phyloP scores from a whole-genome alignment of 257 asterid species.

The Apocynum venetum region DNA sequence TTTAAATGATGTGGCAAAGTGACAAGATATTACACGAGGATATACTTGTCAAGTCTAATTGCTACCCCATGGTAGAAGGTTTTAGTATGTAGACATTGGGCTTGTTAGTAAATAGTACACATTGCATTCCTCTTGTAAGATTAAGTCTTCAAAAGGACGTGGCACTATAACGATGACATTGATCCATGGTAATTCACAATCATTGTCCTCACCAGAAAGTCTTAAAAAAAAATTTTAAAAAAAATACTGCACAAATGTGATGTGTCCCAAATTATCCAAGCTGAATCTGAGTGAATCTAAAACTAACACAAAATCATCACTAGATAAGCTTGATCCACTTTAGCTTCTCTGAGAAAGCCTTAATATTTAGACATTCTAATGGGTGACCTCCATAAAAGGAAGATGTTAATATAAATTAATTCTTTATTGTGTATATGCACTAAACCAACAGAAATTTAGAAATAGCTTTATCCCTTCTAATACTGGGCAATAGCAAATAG shows the following conservation, averaged over 20 bases:
- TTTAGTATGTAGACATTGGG: neutral
- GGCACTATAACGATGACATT: neutral
- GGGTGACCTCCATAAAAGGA: neutral
- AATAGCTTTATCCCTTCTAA: neutral
- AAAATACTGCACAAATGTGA: neutral
- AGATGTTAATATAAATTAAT: neutral
- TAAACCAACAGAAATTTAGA: neutral
- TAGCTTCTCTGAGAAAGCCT: neutral
- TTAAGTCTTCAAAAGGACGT: neutral
- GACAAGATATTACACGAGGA: neutral
- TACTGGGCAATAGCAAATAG: neutral
- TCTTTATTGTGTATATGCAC: neutral
- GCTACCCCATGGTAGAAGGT: neutral
- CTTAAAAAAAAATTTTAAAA: no score
- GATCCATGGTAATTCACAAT: neutral
- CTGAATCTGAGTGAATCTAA: neutral
- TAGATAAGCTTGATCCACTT: neutral
- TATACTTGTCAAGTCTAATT: neutral
- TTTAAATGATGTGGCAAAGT: neutral
- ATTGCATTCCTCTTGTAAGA: neutral
- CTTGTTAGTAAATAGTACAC: neutral
- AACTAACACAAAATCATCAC: neutral
- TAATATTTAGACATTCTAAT: neutral
- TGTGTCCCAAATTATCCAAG: neutral
- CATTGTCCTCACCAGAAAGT: neutral